phyloP scores from a whole-genome alignment of 1,139 yeast genomes.

The Geotrichum carabidarum region DNA sequence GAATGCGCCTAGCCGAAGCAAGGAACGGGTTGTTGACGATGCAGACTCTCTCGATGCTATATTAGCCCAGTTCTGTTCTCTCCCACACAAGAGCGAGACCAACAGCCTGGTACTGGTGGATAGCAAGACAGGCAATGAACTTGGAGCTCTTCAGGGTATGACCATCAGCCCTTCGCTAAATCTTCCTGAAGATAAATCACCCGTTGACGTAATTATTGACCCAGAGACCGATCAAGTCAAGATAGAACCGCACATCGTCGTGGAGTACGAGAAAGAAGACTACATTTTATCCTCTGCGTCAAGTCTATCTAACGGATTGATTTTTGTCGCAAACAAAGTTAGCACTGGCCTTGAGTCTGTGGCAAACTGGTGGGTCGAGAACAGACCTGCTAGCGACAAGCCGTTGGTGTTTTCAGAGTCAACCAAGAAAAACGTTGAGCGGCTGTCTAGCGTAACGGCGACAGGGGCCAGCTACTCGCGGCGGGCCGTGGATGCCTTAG shows the following conservation, averaged over 20 bases:
- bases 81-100: not conserved
- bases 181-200: conserved; percentile 16
- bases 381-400: conserved; percentile 14
- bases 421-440: conserved; percentile 13
- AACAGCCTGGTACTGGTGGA: conserved; percentile 13
- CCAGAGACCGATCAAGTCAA: not conserved
- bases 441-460: conserved; percentile 11
- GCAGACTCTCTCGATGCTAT: conserved; percentile 15
- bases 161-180: conserved; percentile 3
- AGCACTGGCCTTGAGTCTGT: conserved; percentile 15
- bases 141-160: conserved; percentile 11
- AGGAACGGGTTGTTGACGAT: conserved; percentile 1
- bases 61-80: conserved; percentile 17
- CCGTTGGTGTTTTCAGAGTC: conserved; percentile 16
- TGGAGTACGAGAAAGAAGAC: conserved; percentile 9
- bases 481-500: conserved; percentile 14
- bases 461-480: conserved; percentile 17
- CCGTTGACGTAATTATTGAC: conserved; percentile 13
- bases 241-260: conserved; percentile 4
- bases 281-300: conserved; percentile 16
- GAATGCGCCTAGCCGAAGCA: not conserved
- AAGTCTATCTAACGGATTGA: conserved; percentile 14
- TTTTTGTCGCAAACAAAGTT: conserved; percentile 14
- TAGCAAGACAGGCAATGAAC: conserved; percentile 13
- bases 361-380: conserved; percentile 19